Evolutionary conservation across 257 asterid species (phyloP).

Genomic region (Solanum tarijense): DNA sequence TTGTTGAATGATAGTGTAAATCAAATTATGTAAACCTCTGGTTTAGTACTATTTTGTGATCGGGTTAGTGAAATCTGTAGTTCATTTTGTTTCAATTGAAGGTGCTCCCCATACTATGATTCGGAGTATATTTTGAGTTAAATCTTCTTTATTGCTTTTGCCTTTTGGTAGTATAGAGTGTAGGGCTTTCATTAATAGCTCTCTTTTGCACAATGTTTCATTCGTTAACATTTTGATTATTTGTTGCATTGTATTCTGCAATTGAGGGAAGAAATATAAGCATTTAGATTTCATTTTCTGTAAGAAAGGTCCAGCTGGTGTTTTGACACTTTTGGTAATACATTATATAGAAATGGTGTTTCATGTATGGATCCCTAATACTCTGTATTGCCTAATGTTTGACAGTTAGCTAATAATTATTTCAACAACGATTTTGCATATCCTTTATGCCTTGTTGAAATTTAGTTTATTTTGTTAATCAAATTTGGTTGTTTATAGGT

Average conservation of each 20-base stretch:
- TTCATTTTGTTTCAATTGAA: not conserved
- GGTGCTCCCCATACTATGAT: not conserved
- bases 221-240: not conserved
- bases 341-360: not conserved
- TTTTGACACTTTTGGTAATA: not conserved
- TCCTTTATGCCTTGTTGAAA: not conserved
- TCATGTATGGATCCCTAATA: not conserved
- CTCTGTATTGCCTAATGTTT: not conserved
- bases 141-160: not conserved
- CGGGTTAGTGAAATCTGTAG: not conserved
- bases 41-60: not conserved
- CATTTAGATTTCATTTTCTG: not conserved
- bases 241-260: not conserved
- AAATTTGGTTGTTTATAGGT: not conserved
- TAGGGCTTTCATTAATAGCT: not conserved
- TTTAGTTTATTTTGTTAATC: not conserved
- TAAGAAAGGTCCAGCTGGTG: not conserved
- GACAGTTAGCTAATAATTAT: not conserved
- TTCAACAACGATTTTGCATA: not conserved
- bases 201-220: not conserved
- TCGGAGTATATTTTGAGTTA: not conserved
- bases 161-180: not conserved
- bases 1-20: not conserved
- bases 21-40: not conserved
- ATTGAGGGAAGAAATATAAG: not conserved